Percentiles rank a stretch among this genome's conserved stretches.
These are phyloP conservation scores for Coniferiporia sulphurascens DNA, from an alignment of 1,284 basidiomycete species.

Conservation along the genomic window DNA sequence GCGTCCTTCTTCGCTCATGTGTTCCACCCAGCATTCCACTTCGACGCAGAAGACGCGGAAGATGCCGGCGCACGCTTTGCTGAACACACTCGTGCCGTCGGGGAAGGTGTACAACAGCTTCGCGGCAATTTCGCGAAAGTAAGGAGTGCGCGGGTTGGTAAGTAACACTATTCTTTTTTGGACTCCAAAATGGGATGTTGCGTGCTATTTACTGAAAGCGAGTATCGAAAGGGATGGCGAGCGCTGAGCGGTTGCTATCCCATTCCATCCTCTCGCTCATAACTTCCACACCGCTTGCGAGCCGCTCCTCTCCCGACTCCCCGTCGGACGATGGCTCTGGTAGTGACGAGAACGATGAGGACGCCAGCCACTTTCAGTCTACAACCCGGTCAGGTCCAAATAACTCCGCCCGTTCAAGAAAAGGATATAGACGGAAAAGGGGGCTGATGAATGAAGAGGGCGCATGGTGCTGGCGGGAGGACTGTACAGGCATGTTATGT, in stretches of 20 bases:
- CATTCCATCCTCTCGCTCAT: slow-evolving; percentile 67
- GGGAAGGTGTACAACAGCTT: slow-evolving; percentile 62
- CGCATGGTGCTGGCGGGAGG: slow-evolving; percentile 84
- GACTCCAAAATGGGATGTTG: no score
- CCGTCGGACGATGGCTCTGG: slow-evolving; percentile 36
- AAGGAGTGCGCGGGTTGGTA: slow-evolving; percentile 64
- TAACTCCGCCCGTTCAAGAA: background rate
- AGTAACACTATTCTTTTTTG: slow-evolving; percentile 22
- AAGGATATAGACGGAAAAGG: slow-evolving; percentile 25
- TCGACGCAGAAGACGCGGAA: slow-evolving; percentile 65
- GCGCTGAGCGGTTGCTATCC: slow-evolving; percentile 63
- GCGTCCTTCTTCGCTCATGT: slow-evolving; percentile 74
- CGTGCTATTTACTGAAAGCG: no score
- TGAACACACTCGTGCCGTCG: slow-evolving; percentile 57
- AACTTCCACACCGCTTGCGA: slow-evolving; percentile 57
- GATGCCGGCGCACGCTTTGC: slow-evolving; percentile 58
- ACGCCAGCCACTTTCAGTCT: no score
- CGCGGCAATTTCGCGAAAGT: slow-evolving; percentile 56
- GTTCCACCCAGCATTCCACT: slow-evolving; percentile 80
- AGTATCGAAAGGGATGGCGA: slow-evolving; percentile 56
- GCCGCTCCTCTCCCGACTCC: slow-evolving; percentile 39
- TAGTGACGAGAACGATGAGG: slow-evolving; percentile 8
- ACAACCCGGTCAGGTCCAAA: no score
- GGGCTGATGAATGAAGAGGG: slow-evolving; percentile 67
- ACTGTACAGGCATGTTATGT: slow-evolving; percentile 49